A percentile compares a stretch with the other conserved stretches of the same genome.
phyloP scores from a whole-genome alignment of 2,329 filamentous ascomycete species.

The Verruconis gallopava region DNA sequence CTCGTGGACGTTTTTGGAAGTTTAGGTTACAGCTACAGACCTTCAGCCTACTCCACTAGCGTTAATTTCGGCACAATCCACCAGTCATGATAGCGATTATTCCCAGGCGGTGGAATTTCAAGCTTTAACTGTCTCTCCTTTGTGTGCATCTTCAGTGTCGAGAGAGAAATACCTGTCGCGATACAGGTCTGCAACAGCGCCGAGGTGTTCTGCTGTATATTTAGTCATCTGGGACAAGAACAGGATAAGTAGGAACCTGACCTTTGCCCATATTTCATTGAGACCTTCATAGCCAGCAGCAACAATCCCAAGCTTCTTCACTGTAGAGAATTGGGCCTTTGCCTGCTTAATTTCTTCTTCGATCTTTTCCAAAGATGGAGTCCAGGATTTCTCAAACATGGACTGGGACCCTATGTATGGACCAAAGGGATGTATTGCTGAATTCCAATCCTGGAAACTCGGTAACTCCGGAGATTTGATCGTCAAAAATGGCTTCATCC shows the following conservation, averaged over 20 bases:
- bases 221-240: constrained; percentile 14
- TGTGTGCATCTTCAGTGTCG: constrained; percentile 14
- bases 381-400: background rate
- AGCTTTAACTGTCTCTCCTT: constrained; percentile 21
- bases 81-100: constrained; percentile 29
- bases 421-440: constrained; percentile 21
- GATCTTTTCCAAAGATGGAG: constrained; percentile 9
- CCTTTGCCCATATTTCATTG: constrained; percentile 25
- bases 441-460: constrained; percentile 47
- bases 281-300: constrained; percentile 24
- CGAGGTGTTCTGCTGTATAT: background rate
- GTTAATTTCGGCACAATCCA: constrained; percentile 31
- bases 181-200: constrained; percentile 16
- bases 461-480: constrained; percentile 55
- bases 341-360: constrained; percentile 21
- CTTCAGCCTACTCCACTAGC: no score
- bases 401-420: constrained; percentile 13
- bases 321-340: constrained; percentile 21
- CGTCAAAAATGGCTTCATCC: constrained; percentile 70
- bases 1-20: no score
- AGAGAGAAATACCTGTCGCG: constrained; percentile 17
- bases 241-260: constrained; percentile 13
- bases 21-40: no score
- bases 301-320: constrained; percentile 25
- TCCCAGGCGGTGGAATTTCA: constrained; percentile 24